Percentiles rank a stretch among this genome's conserved stretches.
Conservation (phyloP, 345 rosid species). For the Fremontodendron californicum region DNA sequence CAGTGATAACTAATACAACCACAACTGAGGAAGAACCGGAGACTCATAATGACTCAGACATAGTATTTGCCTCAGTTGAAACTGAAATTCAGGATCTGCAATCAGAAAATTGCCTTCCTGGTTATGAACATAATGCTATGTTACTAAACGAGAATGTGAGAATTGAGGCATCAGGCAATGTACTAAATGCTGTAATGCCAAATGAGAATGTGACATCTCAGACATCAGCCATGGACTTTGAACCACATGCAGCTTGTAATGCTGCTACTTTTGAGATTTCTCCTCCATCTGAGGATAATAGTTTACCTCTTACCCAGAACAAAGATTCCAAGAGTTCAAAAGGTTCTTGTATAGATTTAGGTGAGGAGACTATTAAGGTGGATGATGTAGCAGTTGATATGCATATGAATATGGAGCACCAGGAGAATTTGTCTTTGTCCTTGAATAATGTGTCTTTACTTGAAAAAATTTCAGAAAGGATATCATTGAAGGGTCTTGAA, state of each 20-base stretch:
- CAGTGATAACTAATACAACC: slow-evolving; percentile 13
- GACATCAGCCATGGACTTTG: slow-evolving; percentile 14
- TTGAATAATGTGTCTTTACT: background rate
- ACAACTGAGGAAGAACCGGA: slow-evolving; percentile 16
- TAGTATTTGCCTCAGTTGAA: slow-evolving; percentile 5
- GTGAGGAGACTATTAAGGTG: background rate
- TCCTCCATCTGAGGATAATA: slow-evolving; percentile 6
- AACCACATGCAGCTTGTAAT: slow-evolving; percentile 1
- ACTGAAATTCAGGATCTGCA: slow-evolving; percentile 14
- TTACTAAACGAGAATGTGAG: slow-evolving; percentile 20
- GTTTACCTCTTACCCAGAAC: slow-evolving; percentile 10
- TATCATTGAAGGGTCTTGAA: slow-evolving; percentile 16
- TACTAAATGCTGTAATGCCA: slow-evolving; percentile 5
- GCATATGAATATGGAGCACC: slow-evolving; percentile 21
- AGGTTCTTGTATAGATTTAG: slow-evolving; percentile 19
- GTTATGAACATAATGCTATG: slow-evolving; percentile 16
- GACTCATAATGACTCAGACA: slow-evolving; percentile 9
- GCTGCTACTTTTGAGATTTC: background rate
- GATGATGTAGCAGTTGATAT: slow-evolving; percentile 1
- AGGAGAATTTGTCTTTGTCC: slow-evolving; percentile 13
- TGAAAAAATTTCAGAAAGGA: slow-evolving; percentile 17
- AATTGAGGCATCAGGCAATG: background rate
- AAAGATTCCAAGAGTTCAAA: slow-evolving; percentile 15
- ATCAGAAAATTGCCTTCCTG: slow-evolving; percentile 12
- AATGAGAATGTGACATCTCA: slow-evolving; percentile 16